Conservation (phyloP, 2,329 filamentous ascomycete species). For the Aspergillus floridensis region DNA sequence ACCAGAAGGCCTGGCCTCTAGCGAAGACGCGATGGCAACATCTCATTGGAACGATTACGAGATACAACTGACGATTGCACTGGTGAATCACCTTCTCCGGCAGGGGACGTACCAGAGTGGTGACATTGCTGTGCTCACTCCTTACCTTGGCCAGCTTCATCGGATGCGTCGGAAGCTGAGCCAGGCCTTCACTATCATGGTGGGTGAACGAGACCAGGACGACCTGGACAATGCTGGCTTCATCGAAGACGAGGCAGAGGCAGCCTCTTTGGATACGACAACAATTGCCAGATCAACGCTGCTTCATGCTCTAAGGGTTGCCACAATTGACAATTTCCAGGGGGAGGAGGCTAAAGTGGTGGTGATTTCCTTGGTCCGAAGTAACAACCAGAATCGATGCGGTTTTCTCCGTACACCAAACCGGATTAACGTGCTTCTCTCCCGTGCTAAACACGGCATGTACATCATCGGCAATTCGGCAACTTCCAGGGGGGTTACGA, state of each 20-base stretch:
- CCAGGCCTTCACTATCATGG: slow-evolving; percentile 56
- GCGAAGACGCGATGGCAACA: slow-evolving; percentile 27
- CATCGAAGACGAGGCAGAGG: slow-evolving; percentile 25
- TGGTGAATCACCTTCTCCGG: slow-evolving; percentile 64
- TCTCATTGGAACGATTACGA: slow-evolving; percentile 56
- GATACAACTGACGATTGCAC: slow-evolving; percentile 59
- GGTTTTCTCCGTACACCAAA: slow-evolving; percentile 68
- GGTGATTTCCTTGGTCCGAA: slow-evolving; percentile 68
- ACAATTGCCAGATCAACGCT: slow-evolving; percentile 43
- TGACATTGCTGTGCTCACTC: slow-evolving; percentile 70
- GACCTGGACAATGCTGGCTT: slow-evolving; percentile 48
- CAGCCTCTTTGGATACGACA: neutral
- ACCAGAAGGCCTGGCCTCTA: slow-evolving; percentile 35
- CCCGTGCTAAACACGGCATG: slow-evolving; percentile 67
- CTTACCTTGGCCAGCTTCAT: slow-evolving; percentile 55
- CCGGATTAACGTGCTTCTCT: slow-evolving; percentile 67
- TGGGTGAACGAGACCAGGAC: slow-evolving; percentile 63
- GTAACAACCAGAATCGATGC: slow-evolving; percentile 57
- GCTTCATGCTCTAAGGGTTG: slow-evolving; percentile 52
- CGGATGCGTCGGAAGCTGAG: slow-evolving; percentile 43
- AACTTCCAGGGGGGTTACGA: slow-evolving; percentile 56
- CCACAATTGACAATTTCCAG: slow-evolving; percentile 74
- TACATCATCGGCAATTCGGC: slow-evolving; percentile 66
- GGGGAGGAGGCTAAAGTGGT: slow-evolving; percentile 73
- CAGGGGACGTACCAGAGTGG: slow-evolving; percentile 60